A percentile compares a stretch with the other conserved stretches of the same genome.
These are phyloP conservation scores for Hanseniaspora occidentalis DNA, from an alignment of 805 yeast species.

Conservation along the genomic window DNA sequence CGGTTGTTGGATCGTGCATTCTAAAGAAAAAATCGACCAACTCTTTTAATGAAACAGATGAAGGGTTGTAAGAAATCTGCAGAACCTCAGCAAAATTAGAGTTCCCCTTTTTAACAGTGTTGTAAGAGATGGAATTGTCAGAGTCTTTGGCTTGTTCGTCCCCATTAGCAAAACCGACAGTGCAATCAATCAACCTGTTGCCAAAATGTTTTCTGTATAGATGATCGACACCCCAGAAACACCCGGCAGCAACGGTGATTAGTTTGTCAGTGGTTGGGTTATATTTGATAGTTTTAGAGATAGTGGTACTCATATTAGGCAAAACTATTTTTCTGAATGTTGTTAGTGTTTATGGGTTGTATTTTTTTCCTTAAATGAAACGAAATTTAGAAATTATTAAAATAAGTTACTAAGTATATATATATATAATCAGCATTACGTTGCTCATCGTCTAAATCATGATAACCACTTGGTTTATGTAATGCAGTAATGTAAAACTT, in stretches of 20 bases:
- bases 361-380: too few species aligned
- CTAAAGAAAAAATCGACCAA: conserved; percentile 74
- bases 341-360: neutral
- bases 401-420: too few species aligned
- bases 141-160: conserved; percentile 31
- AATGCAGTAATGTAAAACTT: too few species aligned
- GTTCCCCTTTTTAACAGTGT: conserved; percentile 61
- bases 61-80: conserved; percentile 74
- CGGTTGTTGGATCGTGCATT: conserved; percentile 89
- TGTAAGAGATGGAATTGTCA: conserved; percentile 33
- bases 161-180: conserved; percentile 91
- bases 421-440: too few species aligned
- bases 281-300: conserved; percentile 29
- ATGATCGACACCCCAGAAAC: conserved; percentile 87
- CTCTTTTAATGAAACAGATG: conserved; percentile 41
- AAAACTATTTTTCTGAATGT: neutral
- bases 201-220: conserved; percentile 61
- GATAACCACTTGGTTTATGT: too few species aligned
- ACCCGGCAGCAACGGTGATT: conserved; percentile 53
- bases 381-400: too few species aligned
- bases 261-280: conserved; percentile 37
- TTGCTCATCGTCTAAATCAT: too few species aligned
- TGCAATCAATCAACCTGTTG: conserved; percentile 51
- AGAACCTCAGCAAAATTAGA: conserved; percentile 73
- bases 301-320: conserved; percentile 1